Base-by-base conservation (phyloP, 352 stramenopile genomes). In the Phytophthora pseudosyringae region DNA sequence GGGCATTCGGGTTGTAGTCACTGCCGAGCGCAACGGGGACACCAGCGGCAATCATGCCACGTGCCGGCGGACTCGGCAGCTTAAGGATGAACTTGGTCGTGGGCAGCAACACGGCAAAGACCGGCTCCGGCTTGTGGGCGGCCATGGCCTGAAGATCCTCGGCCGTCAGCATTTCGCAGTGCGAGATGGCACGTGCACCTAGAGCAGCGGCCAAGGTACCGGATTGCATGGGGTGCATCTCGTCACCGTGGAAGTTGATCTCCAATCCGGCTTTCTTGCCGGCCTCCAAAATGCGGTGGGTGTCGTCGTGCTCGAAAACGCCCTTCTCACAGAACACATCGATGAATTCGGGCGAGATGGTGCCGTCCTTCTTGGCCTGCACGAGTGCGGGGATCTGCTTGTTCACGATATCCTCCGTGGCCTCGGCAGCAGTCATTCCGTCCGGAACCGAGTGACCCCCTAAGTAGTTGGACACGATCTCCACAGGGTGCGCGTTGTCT, bases 291-390 rank as follows among this genome's bases (percentile, higher is more conserved):
- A 95, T 94, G 36, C 81, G 78, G 31, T 81, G 71, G n/a, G 75
- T 89, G 44, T 94, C 82, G 15, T 91, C 77, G 33, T 83, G 79
- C 66, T 95, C 83, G 41, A 94, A 95, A 4, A 95, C 86, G 0
- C 83, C 83, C 64, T 93, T 93, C 68, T 95, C 85, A 62, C 87
- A 95, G 59, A 95, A 95, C 28, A 91, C 83, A 47, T 95, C 81
- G 41, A 95, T 94, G 60, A 94, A 89, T 60, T 94, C 82, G 12
- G 85, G 83, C 21, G 86, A 90, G 49, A 95, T 89, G 28, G 71
- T 71, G 12, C 87, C 85, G 29, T 90, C 74, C 38, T 86, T 74
- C 50, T 89, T 91, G 39, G 86, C 81, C 55, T 89, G 65, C 13
- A 85, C 66, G 15, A 93, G 54, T 5, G 81, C 83, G 0, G 83